A percentile compares a stretch with the other conserved stretches of the same genome.
phyloP scores from a whole-genome alignment of 805 yeast species.

The Priceomyces castillae region DNA sequence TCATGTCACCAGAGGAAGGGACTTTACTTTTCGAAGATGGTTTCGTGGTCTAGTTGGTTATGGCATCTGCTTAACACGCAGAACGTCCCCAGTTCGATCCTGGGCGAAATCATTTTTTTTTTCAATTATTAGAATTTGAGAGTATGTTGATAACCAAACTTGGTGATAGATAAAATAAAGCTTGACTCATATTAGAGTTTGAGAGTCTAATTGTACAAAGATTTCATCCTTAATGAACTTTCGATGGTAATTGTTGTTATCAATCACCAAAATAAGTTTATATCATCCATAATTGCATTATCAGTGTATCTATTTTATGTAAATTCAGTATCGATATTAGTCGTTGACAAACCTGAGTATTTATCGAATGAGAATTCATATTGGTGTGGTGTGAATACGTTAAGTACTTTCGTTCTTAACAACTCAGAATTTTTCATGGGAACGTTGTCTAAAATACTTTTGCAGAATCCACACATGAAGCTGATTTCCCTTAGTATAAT shows the following conservation, averaged over 20 bases:
- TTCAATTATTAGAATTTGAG: no score
- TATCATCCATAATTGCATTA: slow-evolving; percentile 18
- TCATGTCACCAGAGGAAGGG: background rate
- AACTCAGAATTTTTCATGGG: slow-evolving; percentile 8
- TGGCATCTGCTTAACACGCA: slow-evolving; percentile 99
- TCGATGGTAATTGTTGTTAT: slow-evolving; percentile 13
- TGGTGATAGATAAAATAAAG: no score
- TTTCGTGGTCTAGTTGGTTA: slow-evolving; percentile 97
- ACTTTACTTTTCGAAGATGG: slow-evolving; percentile 1
- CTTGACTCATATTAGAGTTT: no score
- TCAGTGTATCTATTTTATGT: slow-evolving; percentile 12
- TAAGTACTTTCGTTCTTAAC: slow-evolving; percentile 12
- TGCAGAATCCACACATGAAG: slow-evolving; percentile 1
- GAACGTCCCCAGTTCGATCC: slow-evolving; percentile 99
- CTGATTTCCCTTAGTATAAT: background rate
- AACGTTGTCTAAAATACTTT: slow-evolving; percentile 4
- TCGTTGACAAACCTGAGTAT: no score
- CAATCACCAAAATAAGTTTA: slow-evolving; percentile 16
- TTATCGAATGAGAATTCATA: slow-evolving; percentile 9
- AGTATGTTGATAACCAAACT: no score
- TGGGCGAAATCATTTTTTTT: slow-evolving; percentile 89
- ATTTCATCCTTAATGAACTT: no score
- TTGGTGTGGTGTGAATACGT: slow-evolving; percentile 28
- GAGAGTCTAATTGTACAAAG: no score
- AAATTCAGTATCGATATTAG: background rate